A percentile compares a stretch with the other conserved stretches of the same genome.
Evolutionary conservation across 2,329 filamentous ascomycete genomes (phyloP).

Genomic region (Pezicula radicicola): DNA sequence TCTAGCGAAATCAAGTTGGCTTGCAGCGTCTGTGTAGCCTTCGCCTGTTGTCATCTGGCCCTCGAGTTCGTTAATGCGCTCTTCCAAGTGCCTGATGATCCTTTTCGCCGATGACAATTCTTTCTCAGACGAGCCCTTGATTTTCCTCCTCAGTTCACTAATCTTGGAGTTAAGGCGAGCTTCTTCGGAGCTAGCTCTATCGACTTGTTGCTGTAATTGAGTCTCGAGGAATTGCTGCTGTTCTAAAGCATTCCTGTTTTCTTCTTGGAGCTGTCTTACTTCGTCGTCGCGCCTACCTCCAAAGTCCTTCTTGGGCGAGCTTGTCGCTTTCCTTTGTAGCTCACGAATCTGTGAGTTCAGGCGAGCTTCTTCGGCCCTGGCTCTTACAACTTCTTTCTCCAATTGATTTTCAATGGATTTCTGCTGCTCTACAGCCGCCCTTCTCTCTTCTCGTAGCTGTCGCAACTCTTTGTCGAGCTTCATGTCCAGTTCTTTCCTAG

Average conservation of each 20-base stretch:
- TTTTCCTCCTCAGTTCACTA: constrained; percentile 44
- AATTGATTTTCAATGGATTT: neutral
- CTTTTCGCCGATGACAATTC: constrained; percentile 49
- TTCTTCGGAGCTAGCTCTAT: constrained; percentile 63
- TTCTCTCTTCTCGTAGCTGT: constrained; percentile 60
- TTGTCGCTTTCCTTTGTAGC: constrained; percentile 48
- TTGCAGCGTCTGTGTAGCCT: constrained; percentile 41
- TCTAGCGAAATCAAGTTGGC: constrained; percentile 56
- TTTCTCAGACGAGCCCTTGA: constrained; percentile 32
- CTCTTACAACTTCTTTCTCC: constrained; percentile 3
- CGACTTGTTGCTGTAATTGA: constrained; percentile 63
- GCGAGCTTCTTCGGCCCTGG: constrained; percentile 11
- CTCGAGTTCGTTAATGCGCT: constrained; percentile 45
- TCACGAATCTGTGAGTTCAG: constrained; percentile 43
- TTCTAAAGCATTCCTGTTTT: constrained; percentile 54
- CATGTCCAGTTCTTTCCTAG: constrained; percentile 17
- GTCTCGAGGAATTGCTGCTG: constrained; percentile 58
- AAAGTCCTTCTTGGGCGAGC: constrained; percentile 9
- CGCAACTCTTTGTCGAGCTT: constrained; percentile 60
- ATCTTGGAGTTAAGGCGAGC: constrained; percentile 56
- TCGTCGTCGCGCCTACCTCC: constrained; percentile 59
- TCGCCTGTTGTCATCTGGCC: constrained; percentile 30
- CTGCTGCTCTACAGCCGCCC: constrained; percentile 9
- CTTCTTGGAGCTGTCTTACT: constrained; percentile 63
- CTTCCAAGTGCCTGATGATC: constrained; percentile 64